phyloP scores from a whole-genome alignment of 495 filamentous ascomycete genomes.

The Gamarada debralockiae region DNA sequence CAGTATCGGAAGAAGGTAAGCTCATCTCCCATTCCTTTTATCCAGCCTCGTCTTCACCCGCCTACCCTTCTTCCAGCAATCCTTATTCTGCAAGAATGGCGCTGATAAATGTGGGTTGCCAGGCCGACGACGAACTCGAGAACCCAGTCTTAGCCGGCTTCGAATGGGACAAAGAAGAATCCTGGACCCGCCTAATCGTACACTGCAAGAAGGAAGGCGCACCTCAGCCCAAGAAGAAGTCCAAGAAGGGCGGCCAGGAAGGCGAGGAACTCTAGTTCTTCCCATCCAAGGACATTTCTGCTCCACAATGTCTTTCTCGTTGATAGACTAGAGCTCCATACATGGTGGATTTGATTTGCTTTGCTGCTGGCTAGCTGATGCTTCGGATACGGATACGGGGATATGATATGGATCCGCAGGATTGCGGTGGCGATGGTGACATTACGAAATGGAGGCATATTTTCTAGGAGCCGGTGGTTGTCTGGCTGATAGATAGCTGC shows the following conservation, averaged over 20 bases:
- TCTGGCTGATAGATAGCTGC: constrained; percentile 6
- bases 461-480: constrained; percentile 9
- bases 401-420: constrained; percentile 8
- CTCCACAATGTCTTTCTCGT: constrained; percentile 19
- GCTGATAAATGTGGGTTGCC: constrained; percentile 20
- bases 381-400: not conserved
- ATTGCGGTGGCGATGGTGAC: constrained; percentile 1
- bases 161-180: constrained; percentile 92
- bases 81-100: not conserved
- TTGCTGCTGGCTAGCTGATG: constrained; percentile 19
- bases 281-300: constrained; percentile 4
- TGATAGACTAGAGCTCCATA: constrained; percentile 19
- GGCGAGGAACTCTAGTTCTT: constrained; percentile 25
- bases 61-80: not conserved
- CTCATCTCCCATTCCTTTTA: not conserved
- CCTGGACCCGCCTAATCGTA: constrained; percentile 66
- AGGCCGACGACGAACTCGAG: constrained; percentile 88
- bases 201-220: constrained; percentile 68
- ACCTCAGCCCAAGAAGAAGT: constrained; percentile 30
- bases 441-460: constrained; percentile 15
- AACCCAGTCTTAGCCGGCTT: constrained; percentile 83
- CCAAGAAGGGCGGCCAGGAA: constrained; percentile 27
- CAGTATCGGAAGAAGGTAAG: constrained; percentile 88
- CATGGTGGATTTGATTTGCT: constrained; percentile 2
- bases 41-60: not conserved